Evolutionary conservation across 1,139 yeast genomes (phyloP), one percentile per base, ranked within the genome.

Genomic region (Diutina sp.): DNA sequence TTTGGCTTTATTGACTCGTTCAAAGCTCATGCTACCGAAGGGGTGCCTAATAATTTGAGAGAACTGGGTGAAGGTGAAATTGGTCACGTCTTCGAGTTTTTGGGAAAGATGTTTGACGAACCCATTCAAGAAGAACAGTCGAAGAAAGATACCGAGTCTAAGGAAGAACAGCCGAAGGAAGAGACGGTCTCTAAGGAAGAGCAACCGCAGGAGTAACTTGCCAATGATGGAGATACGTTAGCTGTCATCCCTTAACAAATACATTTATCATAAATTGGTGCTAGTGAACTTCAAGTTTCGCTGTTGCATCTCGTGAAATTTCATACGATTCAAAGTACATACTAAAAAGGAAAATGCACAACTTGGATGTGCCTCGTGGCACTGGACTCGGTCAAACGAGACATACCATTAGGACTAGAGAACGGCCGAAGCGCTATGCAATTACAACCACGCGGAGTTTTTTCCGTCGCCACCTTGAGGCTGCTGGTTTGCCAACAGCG

Each of bases 1-100:
- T 91, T 87, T 70, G 87, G 89, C 41, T 91, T 87, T 67, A 84
- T 91, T 63, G 98, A 91, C 69, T 82, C 87, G 51, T 88, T 85
- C 69, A 77, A 78, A 57, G 67, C 68, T 29, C 35, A 29, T 29
- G 32, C 29, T 12, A 63, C 65, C 29, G 70, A 67, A 8, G 46
- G n/a, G 4, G 29, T 32, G 5, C 14, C 18, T 2, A 25, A 25
- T 3, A 35, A 21, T 2, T n/a, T 14, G 32, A 18, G n/a, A n/a
- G 46, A 51, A 21, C 14, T 4, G 11, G 54, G 35, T 28, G 46
- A 38, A 38, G 46, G 35, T 29, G 54, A 38, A 4, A 28, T 38
- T 25, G 32, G 67, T 56, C 79, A 81, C 59, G 82, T 87, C 29
- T 87, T 89, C 66, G 91, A 87, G 64, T 90, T 86, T 68, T 73